Evolutionary conservation across 1,284 basidiomycete species (phyloP), one percentile per base, ranked within the genome.

Genomic region (Omphalotus olearius): DNA sequence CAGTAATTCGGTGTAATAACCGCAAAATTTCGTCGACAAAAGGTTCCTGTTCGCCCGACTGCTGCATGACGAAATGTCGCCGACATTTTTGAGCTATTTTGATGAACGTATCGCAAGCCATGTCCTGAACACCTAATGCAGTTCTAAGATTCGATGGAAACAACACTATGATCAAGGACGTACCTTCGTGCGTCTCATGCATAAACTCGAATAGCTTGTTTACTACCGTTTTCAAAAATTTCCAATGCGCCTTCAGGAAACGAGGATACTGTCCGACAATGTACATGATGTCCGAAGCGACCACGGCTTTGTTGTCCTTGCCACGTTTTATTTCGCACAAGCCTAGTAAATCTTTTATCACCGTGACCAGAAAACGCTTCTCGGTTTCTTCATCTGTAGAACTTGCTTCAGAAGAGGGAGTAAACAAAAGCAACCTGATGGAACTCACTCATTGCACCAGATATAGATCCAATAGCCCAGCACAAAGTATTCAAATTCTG

Each of bases 181-280:
- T 55, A 85, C 93, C 95, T 75, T 99, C 97, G 65, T 99, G 97
- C 0, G 93, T 98, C 74, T 99, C 97, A 72, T 99, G 97, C 95
- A 99, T 99, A 69, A 99, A 99, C 69, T 99, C 97, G 69, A 99
- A 99, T 16, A 99, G 78, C 72, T 99, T 99, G 77, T 99, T 99
- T 59, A 99, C 97, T 46, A 99, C 97, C 3, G 97, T 99, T 79
- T 99, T 99, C 67, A 99, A 75, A 83, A 99, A 99, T 74, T 98
- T 99, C 97, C 97, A 99, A 69, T 99, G 97, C 18, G 97, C 97
- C 69, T 99, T 99, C 64, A 99, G 84, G 85, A 99, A 99, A 30
- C 97, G 86, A 47, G 97, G 97, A 66, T 99, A 99, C 72, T 99
- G 97, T 47, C 97, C 97, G 61, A 99, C 97, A 64, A 99, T 99